Percentiles rank a stretch among this genome's conserved stretches.
phyloP scores from a whole-genome alignment of 164 flowering plant genomes.

The Pachysandra terminalis region DNA sequence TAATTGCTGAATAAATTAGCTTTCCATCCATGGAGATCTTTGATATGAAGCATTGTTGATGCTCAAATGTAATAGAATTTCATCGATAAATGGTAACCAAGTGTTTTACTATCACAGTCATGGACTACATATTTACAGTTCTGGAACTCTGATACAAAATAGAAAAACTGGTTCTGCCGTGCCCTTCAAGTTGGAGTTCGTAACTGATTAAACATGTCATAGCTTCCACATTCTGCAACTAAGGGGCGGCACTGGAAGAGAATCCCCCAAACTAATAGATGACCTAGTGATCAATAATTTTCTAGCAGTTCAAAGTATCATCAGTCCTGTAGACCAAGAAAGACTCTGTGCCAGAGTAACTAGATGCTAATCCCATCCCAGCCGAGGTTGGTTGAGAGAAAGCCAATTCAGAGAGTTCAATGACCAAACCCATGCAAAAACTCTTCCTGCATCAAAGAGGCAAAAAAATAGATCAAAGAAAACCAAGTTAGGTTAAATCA shows the following conservation, averaged over 20 bases:
- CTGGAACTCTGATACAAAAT: too few species aligned
- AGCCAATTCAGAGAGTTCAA: constrained; percentile 60
- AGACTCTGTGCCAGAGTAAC: constrained; percentile 37
- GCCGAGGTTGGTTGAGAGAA: constrained; percentile 74
- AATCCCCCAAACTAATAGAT: background rate
- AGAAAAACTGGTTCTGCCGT: too few species aligned
- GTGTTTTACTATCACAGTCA: too few species aligned
- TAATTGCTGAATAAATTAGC: too few species aligned
- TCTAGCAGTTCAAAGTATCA: constrained; percentile 9
- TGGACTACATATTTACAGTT: too few species aligned
- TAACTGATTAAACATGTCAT: too few species aligned
- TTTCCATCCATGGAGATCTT: too few species aligned
- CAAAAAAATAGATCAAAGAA: background rate
- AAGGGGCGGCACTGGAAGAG: background rate
- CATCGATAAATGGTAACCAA: too few species aligned
- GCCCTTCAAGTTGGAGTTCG: too few species aligned
- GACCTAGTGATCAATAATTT: background rate
- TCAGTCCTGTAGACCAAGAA: constrained; percentile 59
- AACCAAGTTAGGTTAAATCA: background rate
- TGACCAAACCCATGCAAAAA: constrained; percentile 42
- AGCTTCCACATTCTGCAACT: background rate
- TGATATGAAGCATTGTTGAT: too few species aligned
- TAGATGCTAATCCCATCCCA: constrained; percentile 67
- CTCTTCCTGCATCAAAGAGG: constrained; percentile 48
- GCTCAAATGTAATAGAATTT: too few species aligned